Conservation (phyloP, 1,139 yeast genomes). For the Lodderomyces theae region DNA sequence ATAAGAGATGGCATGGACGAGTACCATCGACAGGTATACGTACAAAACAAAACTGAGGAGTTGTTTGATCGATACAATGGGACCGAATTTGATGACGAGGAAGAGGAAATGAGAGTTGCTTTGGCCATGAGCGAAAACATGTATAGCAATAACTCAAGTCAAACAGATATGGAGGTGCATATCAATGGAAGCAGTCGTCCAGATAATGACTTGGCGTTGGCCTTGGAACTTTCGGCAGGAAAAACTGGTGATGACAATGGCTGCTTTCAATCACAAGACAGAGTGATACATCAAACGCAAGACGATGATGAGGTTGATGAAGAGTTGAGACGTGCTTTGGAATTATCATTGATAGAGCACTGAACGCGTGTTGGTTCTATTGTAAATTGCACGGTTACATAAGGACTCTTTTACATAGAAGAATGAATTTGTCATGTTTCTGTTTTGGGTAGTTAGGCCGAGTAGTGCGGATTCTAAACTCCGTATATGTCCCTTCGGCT, state of each 20-base stretch:
- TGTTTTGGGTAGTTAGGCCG: background rate
- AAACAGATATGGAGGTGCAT: conserved; percentile 7
- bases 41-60: conserved; percentile 19
- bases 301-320: conserved; percentile 17
- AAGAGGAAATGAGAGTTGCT: conserved; percentile 51
- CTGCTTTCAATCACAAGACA: background rate
- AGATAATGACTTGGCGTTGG: conserved; percentile 27
- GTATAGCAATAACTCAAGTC: conserved; percentile 9
- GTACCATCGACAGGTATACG: conserved; percentile 27
- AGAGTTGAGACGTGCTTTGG: conserved; percentile 23
- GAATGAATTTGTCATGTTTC: too few relatives aligned
- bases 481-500: conserved; percentile 1
- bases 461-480: background rate
- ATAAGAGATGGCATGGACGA: conserved; percentile 40
- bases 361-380: too few relatives aligned
- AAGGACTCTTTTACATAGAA: too few relatives aligned
- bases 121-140: conserved; percentile 50
- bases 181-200: background rate
- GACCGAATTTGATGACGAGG: conserved; percentile 33
- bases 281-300: conserved; percentile 2
- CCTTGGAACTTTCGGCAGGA: conserved; percentile 22
- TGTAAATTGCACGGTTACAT: too few relatives aligned
- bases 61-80: conserved; percentile 49
- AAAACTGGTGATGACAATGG: conserved; percentile 8
- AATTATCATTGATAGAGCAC: conserved; percentile 26